Percentiles rank a stretch among this genome's conserved stretches.
Conservation (phyloP, 345 rosid genomes). For the Brassica cretica region DNA sequence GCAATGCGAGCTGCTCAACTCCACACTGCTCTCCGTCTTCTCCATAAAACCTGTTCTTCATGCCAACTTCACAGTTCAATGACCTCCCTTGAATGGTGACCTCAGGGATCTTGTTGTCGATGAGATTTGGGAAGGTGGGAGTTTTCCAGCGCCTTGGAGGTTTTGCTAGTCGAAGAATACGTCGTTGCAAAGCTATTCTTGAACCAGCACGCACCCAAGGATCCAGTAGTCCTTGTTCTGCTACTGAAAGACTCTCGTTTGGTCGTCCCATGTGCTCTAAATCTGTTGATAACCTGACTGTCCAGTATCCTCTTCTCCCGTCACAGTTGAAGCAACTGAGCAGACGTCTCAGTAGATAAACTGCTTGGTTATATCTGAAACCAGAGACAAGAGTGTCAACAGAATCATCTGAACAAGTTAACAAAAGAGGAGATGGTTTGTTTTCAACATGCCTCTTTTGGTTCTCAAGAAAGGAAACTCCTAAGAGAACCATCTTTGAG, state of each 20-base stretch:
- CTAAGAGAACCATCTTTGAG: slow-evolving; percentile 80
- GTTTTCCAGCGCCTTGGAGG: slow-evolving; percentile 98
- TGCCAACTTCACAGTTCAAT: slow-evolving; percentile 72
- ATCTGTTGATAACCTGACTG: slow-evolving; percentile 80
- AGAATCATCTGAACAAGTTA: not conserved
- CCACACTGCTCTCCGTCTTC: slow-evolving; percentile 91
- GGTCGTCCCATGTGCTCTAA: slow-evolving; percentile 75
- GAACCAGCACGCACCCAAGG: slow-evolving; percentile 97
- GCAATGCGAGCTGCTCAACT: slow-evolving; percentile 92
- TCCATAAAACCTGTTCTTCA: slow-evolving; percentile 81
- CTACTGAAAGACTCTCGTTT: slow-evolving; percentile 74
- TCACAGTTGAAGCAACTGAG: slow-evolving; percentile 65
- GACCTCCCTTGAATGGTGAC: slow-evolving; percentile 84
- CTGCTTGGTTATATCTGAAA: slow-evolving; percentile 67
- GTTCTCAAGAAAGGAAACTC: slow-evolving; percentile 81
- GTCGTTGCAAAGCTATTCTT: slow-evolving; percentile 73
- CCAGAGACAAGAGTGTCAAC: slow-evolving; percentile 27
- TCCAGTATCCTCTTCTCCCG: slow-evolving; percentile 93
- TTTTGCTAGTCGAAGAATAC: slow-evolving; percentile 78
- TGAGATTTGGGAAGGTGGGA: slow-evolving; percentile 60
- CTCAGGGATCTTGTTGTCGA: slow-evolving; percentile 67
- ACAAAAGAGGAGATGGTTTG: not conserved
- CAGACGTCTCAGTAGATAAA: slow-evolving; percentile 55
- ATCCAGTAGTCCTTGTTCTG: slow-evolving; percentile 78
- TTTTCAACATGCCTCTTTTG: slow-evolving; percentile 63